Evolutionary conservation across 2,329 filamentous ascomycete species (phyloP).

Genomic region (Fusarium heterosporum): DNA sequence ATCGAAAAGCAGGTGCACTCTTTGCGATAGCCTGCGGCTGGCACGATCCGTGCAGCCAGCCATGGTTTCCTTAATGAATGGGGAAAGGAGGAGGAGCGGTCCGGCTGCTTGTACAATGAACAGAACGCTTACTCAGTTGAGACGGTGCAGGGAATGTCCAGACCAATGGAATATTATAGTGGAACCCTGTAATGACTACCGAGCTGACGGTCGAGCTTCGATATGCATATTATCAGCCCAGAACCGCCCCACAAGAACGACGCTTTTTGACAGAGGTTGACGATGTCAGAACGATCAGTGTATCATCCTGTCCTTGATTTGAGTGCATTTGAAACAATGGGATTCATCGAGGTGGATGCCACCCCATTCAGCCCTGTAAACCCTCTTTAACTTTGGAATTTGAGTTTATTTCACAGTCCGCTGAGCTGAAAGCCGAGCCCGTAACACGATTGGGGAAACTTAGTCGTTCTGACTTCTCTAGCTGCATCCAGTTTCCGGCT

Average conservation of each 20-base stretch:
- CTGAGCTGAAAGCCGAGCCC: constrained; percentile 39
- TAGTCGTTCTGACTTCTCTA: constrained; percentile 32
- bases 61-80: constrained; percentile 16
- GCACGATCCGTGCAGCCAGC: constrained; percentile 29
- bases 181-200: constrained; percentile 20
- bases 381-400: constrained; percentile 15
- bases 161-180: constrained; percentile 24
- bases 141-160: constrained; percentile 19
- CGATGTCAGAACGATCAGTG: background rate
- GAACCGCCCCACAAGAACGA: constrained; percentile 4
- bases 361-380: constrained; percentile 45
- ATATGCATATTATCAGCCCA: constrained; percentile 25
- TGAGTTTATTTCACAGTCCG: constrained; percentile 13
- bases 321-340: constrained; percentile 17
- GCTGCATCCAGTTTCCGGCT: constrained; percentile 37
- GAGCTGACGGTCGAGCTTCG: constrained; percentile 13
- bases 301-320: background rate
- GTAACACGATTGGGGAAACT: constrained; percentile 33
- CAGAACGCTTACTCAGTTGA: constrained; percentile 31
- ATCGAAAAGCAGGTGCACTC: constrained; percentile 27
- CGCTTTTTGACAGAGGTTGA: background rate
- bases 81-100: constrained; percentile 12
- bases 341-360: constrained; percentile 15
- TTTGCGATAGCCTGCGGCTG: constrained; percentile 15
- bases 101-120: constrained; percentile 28